Evolutionary conservation across 805 yeast genomes (phyloP).

Genomic region (Zygoascus flipseniorum): DNA sequence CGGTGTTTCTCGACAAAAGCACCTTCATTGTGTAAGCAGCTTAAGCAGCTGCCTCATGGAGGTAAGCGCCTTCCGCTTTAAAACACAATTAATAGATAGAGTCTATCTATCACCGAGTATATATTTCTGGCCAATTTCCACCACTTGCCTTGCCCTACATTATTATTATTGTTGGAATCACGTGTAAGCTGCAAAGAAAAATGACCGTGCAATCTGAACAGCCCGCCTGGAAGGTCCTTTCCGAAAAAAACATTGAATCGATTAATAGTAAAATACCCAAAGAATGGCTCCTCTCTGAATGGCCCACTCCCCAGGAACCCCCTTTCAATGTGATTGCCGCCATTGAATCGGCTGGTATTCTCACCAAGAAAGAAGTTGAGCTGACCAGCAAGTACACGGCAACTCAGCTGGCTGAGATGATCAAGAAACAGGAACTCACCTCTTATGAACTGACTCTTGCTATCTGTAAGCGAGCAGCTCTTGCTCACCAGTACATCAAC

Average conservation of each 20-base stretch:
- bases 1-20: background rate
- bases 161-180: background rate
- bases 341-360: background rate
- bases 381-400: background rate
- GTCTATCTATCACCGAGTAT: background rate
- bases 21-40: background rate
- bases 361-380: slow-evolving; percentile 1
- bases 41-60: background rate
- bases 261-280: background rate
- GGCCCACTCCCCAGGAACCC: background rate
- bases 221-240: background rate
- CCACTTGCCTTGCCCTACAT: too few species aligned
- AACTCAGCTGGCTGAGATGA: slow-evolving; percentile 39
- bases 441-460: slow-evolving; percentile 44
- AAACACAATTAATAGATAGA: background rate
- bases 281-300: background rate
- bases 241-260: background rate
- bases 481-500: slow-evolving; percentile 34
- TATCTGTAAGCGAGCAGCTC: slow-evolving; percentile 44
- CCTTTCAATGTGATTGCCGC: background rate
- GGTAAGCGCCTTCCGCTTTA: background rate
- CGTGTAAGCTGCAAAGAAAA: background rate
- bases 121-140: background rate
- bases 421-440: slow-evolving; percentile 36
- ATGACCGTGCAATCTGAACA: background rate